Conservation (phyloP, 495 filamentous ascomycete species). For the Acidiella bohemica region DNA sequence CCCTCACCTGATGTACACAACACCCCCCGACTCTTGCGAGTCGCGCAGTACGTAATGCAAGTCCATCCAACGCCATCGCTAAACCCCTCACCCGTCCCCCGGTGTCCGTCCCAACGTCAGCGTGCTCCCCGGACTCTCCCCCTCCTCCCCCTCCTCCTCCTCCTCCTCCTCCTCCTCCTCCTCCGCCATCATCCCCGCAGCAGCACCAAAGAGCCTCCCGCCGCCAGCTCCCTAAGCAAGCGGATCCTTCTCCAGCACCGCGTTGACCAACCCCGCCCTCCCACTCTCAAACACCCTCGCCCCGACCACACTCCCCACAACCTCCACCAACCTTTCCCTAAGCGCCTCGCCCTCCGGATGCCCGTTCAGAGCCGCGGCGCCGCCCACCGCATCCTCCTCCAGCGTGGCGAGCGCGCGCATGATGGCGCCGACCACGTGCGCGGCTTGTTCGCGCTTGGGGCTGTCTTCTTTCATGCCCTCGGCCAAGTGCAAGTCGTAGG, state of each 20-base stretch:
- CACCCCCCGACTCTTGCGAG: too few species aligned
- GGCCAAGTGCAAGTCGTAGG: constrained; percentile 54
- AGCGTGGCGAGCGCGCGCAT: constrained; percentile 21
- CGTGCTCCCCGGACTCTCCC: not conserved
- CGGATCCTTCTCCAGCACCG: constrained; percentile 22
- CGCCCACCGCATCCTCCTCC: constrained; percentile 14
- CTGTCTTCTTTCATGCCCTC: constrained; percentile 35
- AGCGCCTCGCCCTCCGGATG: constrained; percentile 19
- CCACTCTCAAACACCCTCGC: constrained; percentile 21
- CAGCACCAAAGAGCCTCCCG: too few species aligned
- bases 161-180: not conserved
- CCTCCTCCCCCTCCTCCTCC: not conserved
- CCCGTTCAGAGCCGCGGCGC: constrained; percentile 20
- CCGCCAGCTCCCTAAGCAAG: constrained; percentile 1
- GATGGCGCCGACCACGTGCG: constrained; percentile 24
- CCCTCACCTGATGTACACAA: too few species aligned
- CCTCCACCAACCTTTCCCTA: constrained; percentile 20
- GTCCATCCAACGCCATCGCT: constrained; percentile 1
- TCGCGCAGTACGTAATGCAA: too few species aligned
- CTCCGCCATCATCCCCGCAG: too few species aligned
- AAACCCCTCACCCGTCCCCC: too few species aligned
- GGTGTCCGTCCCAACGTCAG: not conserved
- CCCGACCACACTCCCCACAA: constrained; percentile 26
- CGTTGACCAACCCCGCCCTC: constrained; percentile 18
- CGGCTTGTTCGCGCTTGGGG: constrained; percentile 25